Conservation (phyloP, 768 basidiomycete genomes). For the Lanmaoa rubissima region DNA sequence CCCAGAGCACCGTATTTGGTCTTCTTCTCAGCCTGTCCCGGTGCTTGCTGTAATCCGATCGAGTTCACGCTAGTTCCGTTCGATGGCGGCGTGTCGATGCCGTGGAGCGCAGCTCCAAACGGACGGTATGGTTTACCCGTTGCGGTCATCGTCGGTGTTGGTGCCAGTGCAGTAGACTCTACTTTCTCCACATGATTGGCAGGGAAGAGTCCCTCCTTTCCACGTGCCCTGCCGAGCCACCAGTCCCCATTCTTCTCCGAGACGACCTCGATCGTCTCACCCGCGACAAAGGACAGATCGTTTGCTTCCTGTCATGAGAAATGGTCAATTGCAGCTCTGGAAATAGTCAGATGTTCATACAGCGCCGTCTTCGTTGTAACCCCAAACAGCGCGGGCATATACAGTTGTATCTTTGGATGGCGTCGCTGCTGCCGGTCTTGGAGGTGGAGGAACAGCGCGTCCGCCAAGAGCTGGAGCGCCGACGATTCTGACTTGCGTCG, state of each 20-base stretch:
- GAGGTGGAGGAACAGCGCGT: slow-evolving; percentile 20
- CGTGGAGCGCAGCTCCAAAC: slow-evolving; percentile 39
- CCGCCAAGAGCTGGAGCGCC: background rate
- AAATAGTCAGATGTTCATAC: slow-evolving; percentile 32
- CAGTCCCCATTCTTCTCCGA: slow-evolving; percentile 83
- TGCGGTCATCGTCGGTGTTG: background rate
- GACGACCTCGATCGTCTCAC: slow-evolving; percentile 76
- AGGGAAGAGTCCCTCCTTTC: slow-evolving; percentile 75
- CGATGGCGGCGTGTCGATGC: slow-evolving; percentile 32
- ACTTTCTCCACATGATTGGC: slow-evolving; percentile 70
- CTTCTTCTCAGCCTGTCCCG: slow-evolving; percentile 46
- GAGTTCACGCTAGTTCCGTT: slow-evolving; percentile 29
- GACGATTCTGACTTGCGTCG: slow-evolving; percentile 11
- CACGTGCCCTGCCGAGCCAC: slow-evolving; percentile 74
- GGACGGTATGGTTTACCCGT: slow-evolving; percentile 31
- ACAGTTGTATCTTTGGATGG: slow-evolving; percentile 10
- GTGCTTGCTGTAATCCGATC: slow-evolving; percentile 28
- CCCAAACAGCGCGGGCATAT: slow-evolving; percentile 60
- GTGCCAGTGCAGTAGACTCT: slow-evolving; percentile 4
- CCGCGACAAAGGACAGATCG: slow-evolving; percentile 75
- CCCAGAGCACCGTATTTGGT: slow-evolving; percentile 55
- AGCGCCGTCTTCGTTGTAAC: slow-evolving; percentile 58
- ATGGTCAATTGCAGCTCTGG: slow-evolving; percentile 1
- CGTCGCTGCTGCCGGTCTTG: slow-evolving; percentile 6
- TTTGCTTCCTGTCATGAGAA: slow-evolving; percentile 57